Base-by-base conservation (phyloP, 176 grass and related monocot species). In the Bolboschoenus planiculmis region DNA sequence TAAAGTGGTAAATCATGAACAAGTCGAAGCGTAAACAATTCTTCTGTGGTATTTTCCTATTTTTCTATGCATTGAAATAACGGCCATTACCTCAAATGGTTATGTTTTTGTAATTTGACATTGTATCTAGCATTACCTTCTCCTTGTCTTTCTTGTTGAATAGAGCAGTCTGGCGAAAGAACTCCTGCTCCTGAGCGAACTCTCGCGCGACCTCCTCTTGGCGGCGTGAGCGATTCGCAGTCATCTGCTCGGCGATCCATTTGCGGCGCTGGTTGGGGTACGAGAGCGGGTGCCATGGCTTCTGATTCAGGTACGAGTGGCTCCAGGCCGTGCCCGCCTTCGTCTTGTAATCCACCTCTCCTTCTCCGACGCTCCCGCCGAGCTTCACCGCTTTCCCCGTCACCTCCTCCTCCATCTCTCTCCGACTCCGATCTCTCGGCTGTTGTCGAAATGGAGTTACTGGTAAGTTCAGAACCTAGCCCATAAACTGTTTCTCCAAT, bases 211-310 rank as follows among this genome's bases (percentile, higher is more conserved):
- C 96, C 86, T 99, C 96, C 79, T 99, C 96, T 72, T 88, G 81
- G 10, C 92, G 91, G 84, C 84, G 87, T 11, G 35, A 64, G 81
- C 53, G 92, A 47, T 90, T 90, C 75, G 88, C 71, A 77, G 90
- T 84, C 74, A 88, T 80, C 86, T 99, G 96, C 87, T 99, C 96
- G 87, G 93, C 96, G 87, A 99, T 99, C 96, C 96, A 95, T 84
- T 91, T 99, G 75, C 96, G 96, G 13, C 96, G 96, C 85, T 95
- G 96, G 84, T 99, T 99, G 21, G 93, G 96, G 71, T 99, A 99
- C 4, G 96, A 95, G 42, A 99, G 92, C 20, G 91, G 93, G 29
- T 95, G 96, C 96, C 96, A 93, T 26, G 92, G 96, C 83, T 99
- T 95, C 93, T 99, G 96, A 87, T 95, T 99, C 66, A 95, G 88